Evolutionary conservation across 2,329 filamentous ascomycete genomes (phyloP), one percentile per base, ranked within the genome.

Genomic region (Ophiostoma piceae): DNA sequence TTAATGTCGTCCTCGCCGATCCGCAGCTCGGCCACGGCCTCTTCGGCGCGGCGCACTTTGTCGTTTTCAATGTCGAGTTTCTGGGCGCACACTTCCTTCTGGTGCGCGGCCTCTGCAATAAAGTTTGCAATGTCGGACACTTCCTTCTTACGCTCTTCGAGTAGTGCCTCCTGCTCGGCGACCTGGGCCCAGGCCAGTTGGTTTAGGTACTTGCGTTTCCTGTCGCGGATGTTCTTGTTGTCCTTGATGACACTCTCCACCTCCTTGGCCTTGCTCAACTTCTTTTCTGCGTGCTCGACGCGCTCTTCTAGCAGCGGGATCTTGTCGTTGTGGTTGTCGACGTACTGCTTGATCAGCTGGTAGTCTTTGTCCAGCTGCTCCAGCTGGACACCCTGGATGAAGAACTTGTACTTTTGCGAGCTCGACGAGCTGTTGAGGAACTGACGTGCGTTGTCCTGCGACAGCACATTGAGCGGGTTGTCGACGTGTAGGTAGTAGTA

Each of bases 281-380:
- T 66, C 12, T 47, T 26, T 68, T 81, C 82, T 64, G 82, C 83
- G 41, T 83, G 82, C 12, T 82, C 80, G n/a, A 93, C 81, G 71
- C 91, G 87, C n/a, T 87, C 86, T 62, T 85, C 78, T 51, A 87
- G 86, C 37, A 83, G 83, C 11, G 83, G 80, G 1, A 92, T 80
- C 74, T 90, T 91, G 41, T 82, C 82, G 69, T 89, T 84, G 71
- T 89, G 92, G 43, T 86, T 86, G 73, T 97, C 91, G 26, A 95
- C 83, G 3, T 87, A 90, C 73, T 96, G 90, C 72, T 90, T 88
- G 16, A 97, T 88, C 70, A 97, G 82, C 71, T 89, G 87, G 78
- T 99, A 99, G 76, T 99, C 95, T 72, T 92, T 89, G 77, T 97
- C 92, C 11, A 99, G 84, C 74, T 94, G 90, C 77, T 98, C 92